phyloP scores from a whole-genome alignment of 2,329 filamentous ascomycete genomes.

The Ophiostoma australiae region DNA sequence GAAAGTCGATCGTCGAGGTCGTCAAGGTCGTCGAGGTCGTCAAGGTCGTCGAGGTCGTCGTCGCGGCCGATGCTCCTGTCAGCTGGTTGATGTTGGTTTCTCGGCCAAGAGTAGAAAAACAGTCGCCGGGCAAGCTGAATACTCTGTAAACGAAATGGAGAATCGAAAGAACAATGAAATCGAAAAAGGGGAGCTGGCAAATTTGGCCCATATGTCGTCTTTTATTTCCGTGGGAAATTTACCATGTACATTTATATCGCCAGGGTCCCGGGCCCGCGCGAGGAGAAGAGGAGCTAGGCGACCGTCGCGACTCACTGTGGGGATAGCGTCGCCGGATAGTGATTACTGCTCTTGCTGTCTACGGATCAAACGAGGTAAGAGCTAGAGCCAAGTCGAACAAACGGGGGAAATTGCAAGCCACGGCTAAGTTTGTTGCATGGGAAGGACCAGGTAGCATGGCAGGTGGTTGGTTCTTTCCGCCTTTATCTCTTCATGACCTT shows the following conservation, averaged over 20 bases:
- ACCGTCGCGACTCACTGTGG: background rate
- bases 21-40: background rate
- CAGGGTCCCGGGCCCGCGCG: conserved; percentile 3
- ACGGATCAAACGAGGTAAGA: background rate
- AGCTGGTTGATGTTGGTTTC: background rate
- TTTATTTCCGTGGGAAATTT: background rate
- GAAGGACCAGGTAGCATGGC: background rate
- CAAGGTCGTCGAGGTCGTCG: background rate
- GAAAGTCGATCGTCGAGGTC: too few relatives aligned
- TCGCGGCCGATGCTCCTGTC: background rate
- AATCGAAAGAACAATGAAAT: background rate
- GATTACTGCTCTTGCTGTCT: background rate
- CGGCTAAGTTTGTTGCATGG: background rate
- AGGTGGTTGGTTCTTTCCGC: conserved; percentile 1
- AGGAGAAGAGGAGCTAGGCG: background rate
- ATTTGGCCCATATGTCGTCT: background rate
- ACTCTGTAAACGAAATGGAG: background rate
- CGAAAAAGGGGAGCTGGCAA: conserved; percentile 8
- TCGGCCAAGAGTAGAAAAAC: background rate
- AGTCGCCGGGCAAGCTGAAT: background rate
- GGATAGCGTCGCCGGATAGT: background rate
- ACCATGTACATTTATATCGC: background rate
- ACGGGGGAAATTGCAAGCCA: background rate
- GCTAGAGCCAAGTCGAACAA: background rate
- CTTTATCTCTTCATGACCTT: background rate